These are phyloP conservation scores for Phylloporus sp. DNA, from an alignment of 768 basidiomycete species.

Conservation along the genomic window DNA sequence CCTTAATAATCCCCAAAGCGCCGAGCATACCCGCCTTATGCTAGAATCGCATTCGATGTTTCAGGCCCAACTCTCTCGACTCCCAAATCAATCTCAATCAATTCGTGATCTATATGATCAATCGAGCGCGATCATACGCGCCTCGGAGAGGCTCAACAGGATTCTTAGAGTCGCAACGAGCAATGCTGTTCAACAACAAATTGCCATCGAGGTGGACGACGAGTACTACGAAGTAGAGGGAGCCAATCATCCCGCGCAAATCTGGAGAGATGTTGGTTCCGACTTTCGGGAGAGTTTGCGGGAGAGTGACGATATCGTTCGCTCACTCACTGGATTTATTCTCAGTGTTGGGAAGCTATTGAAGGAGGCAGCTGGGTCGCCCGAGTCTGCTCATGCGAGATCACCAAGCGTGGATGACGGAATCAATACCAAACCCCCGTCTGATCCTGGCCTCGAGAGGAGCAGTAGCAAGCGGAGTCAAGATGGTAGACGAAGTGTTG, in stretches of 20 bases:
- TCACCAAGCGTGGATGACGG: conserved; percentile 57
- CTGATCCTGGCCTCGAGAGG: conserved; percentile 33
- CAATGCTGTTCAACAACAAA: conserved; percentile 66
- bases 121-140: conserved; percentile 60
- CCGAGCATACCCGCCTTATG: conserved; percentile 70
- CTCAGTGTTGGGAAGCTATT: conserved; percentile 71
- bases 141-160: conserved; percentile 64
- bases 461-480: conserved; percentile 45
- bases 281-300: conserved; percentile 71
- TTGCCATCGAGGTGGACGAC: conserved; percentile 69
- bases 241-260: conserved; percentile 42
- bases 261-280: conserved; percentile 66
- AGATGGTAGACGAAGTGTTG: conserved; percentile 56
- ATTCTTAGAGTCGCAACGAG: conserved; percentile 54
- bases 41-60: conserved; percentile 67
- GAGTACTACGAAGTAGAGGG: conserved; percentile 26
- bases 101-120: conserved; percentile 54
- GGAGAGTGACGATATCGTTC: conserved; percentile 74
- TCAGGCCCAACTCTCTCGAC: conserved; percentile 57
- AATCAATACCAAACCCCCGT: conserved; percentile 30
- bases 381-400: conserved; percentile 39
- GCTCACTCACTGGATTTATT: conserved; percentile 71
- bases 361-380: conserved; percentile 44
- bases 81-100: conserved; percentile 43
- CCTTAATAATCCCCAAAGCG: conserved; percentile 21